Conservation (phyloP, 306 rosid genomes). For the Fragaria vesca region DNA sequence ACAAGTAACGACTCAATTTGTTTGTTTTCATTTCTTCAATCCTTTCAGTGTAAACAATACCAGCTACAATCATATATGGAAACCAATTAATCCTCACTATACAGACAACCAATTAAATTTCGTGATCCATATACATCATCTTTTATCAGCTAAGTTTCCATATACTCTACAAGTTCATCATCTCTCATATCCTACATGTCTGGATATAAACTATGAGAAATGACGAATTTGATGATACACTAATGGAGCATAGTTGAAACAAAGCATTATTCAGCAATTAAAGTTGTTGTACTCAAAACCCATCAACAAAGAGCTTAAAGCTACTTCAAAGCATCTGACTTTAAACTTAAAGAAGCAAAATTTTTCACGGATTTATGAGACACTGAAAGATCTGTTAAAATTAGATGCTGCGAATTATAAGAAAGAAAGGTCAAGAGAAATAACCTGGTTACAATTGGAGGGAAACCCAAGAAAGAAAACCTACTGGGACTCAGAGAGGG, state of each 20-base stretch:
- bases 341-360: background rate
- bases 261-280: background rate
- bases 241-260: background rate
- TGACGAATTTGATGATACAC: background rate
- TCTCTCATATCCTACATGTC: background rate
- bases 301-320: background rate
- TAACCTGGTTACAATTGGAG: slow-evolving; percentile 1
- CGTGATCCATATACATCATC: background rate
- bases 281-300: background rate
- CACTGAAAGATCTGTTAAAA: background rate
- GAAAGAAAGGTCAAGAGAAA: background rate
- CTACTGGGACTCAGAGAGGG: background rate
- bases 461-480: background rate
- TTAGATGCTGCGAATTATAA: background rate
- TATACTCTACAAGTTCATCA: background rate
- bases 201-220: background rate
- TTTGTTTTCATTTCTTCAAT: background rate
- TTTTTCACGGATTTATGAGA: background rate
- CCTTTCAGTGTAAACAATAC: background rate
- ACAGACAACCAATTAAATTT: background rate
- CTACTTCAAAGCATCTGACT: background rate
- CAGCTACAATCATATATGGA: background rate
- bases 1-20: background rate
- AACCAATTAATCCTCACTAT: background rate
- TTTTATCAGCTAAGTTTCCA: background rate